phyloP scores from a whole-genome alignment of 371 early-diverging fungal genomes.

The Capillidium heterosporum region DNA sequence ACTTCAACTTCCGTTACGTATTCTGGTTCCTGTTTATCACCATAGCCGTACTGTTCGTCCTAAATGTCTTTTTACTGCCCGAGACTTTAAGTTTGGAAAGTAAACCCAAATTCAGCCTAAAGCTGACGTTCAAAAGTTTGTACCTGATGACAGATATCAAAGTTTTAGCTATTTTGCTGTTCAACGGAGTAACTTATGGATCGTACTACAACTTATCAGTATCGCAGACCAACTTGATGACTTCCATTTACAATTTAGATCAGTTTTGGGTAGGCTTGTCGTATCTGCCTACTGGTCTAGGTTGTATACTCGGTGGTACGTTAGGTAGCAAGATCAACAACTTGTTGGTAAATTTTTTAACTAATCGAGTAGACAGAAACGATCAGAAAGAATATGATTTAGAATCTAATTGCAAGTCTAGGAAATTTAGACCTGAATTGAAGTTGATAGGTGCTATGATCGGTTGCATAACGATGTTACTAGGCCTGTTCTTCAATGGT shows the following conservation, averaged over 20 bases:
- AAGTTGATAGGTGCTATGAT: slow-evolving; percentile 19
- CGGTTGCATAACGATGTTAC: slow-evolving; percentile 15
- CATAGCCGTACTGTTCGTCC: background rate
- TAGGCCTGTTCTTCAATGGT: slow-evolving; percentile 22
- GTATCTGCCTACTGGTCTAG: background rate
- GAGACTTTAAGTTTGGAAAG: background rate
- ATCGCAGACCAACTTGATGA: background rate
- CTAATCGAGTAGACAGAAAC: background rate
- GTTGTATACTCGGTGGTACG: background rate
- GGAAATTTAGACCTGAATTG: slow-evolving; percentile 11
- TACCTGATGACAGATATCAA: background rate
- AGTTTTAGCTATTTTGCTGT: background rate
- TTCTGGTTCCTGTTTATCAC: background rate
- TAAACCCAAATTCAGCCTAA: background rate
- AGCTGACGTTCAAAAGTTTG: background rate
- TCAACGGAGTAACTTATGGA: background rate
- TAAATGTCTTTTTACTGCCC: background rate
- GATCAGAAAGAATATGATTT: background rate
- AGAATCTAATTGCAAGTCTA: background rate
- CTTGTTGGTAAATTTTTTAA: background rate
- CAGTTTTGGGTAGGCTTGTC: background rate
- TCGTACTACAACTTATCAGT: background rate
- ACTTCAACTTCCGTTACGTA: background rate
- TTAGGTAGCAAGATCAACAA: background rate
- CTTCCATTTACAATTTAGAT: background rate